These are phyloP conservation scores for Conringia planisiliqua DNA, from an alignment of 345 rosid species.

Conservation along the genomic window DNA sequence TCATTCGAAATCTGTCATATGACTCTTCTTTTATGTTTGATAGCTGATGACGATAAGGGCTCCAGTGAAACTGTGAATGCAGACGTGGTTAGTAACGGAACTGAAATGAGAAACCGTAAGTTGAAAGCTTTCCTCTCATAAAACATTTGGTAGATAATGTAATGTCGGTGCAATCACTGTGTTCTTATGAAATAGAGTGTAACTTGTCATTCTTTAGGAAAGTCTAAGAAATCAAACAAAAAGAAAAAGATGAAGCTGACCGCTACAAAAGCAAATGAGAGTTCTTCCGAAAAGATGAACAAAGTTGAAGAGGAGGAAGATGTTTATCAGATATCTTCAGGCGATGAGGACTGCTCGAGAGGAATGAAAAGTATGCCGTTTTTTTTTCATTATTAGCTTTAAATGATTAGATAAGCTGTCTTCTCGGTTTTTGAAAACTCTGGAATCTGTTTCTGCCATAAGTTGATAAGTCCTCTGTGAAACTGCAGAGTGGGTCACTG, in stretches of 20 bases:
- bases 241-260: conserved; percentile 21
- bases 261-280: conserved; percentile 9
- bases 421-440: background rate
- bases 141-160: background rate
- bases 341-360: conserved; percentile 59
- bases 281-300: conserved; percentile 18
- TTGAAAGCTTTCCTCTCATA: background rate
- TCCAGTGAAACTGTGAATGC: background rate
- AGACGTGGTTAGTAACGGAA: background rate
- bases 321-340: conserved; percentile 65
- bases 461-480: background rate
- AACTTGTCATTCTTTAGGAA: conserved; percentile 18
- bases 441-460: background rate
- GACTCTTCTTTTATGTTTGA: background rate
- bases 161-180: background rate
- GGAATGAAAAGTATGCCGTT: conserved; percentile 72
- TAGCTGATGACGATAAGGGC: conserved; percentile 9
- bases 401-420: background rate
- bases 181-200: background rate
- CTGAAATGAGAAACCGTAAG: conserved; percentile 19
- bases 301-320: conserved; percentile 35
- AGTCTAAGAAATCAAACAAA: conserved; percentile 30
- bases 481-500: conserved; percentile 70
- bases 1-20: background rate
- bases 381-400: conserved; percentile 6